Evolutionary conservation across 495 filamentous ascomycete genomes (phyloP).

Genomic region (Aspergillus hancockii): DNA sequence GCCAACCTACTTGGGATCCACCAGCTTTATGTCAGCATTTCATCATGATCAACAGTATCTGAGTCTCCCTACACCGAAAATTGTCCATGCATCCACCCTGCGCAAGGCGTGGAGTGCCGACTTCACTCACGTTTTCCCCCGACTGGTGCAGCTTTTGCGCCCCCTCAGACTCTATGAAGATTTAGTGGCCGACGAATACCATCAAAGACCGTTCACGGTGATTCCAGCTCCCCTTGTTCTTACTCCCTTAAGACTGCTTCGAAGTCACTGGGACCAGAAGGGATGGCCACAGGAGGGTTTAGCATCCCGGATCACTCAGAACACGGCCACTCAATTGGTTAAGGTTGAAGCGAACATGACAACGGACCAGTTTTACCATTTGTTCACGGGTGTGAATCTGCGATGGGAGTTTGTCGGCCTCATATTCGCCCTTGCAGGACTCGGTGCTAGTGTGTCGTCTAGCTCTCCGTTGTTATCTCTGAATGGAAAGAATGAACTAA

Average conservation of each 20-base stretch:
- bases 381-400: conserved; percentile 43
- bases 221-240: conserved; percentile 16
- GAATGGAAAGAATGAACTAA: not conserved
- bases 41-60: not conserved
- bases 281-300: not conserved
- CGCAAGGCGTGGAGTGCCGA: conserved; percentile 14
- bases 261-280: conserved; percentile 7
- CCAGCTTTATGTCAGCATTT: conserved; percentile 20
- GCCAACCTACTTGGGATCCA: conserved; percentile 10
- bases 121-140: conserved; percentile 1
- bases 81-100: not conserved
- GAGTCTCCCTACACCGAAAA: conserved; percentile 1
- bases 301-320: conserved; percentile 2
- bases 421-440: conserved; percentile 40
- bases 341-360: conserved; percentile 9
- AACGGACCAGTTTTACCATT: conserved; percentile 24
- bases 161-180: conserved; percentile 10
- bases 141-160: conserved; percentile 30
- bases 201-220: conserved; percentile 8
- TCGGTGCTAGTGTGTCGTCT: conserved; percentile 17
- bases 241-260: conserved; percentile 7
- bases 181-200: conserved; percentile 14
- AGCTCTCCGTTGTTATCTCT: not conserved
- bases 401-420: conserved; percentile 54
- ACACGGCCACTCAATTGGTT: conserved; percentile 6